These are phyloP conservation scores for Buddleja alternifolia DNA, from an alignment of 257 asterid species.

Conservation along the genomic window DNA sequence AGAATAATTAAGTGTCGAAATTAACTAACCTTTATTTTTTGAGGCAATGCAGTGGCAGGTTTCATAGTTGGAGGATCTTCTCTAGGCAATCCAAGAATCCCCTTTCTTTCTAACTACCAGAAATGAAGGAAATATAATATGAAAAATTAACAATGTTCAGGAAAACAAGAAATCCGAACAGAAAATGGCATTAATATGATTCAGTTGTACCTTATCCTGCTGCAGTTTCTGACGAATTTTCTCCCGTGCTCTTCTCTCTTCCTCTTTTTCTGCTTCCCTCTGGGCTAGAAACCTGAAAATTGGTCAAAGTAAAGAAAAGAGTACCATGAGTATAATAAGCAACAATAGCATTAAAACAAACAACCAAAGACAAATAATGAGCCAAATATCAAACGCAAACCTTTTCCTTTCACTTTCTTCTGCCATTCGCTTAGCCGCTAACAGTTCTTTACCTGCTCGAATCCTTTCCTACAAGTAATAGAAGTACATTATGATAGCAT, in stretches of 20 bases:
- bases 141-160: constrained; percentile 4
- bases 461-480: constrained; percentile 59
- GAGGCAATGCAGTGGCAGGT: constrained; percentile 28
- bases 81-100: constrained; percentile 38
- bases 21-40: constrained; percentile 38
- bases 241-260: constrained; percentile 66
- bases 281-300: constrained; percentile 50
- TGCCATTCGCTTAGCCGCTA: constrained; percentile 49
- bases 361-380: not conserved
- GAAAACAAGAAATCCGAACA: constrained; percentile 1
- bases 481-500: not conserved
- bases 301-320: constrained; percentile 19
- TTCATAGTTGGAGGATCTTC: constrained; percentile 35
- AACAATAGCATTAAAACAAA: constrained; percentile 9
- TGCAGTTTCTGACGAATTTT: constrained; percentile 64
- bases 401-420: constrained; percentile 72
- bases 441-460: constrained; percentile 52
- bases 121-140: constrained; percentile 8
- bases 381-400: constrained; percentile 35
- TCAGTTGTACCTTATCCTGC: constrained; percentile 69
- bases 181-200: not conserved
- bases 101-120: constrained; percentile 58
- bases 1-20: constrained; percentile 12
- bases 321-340: constrained; percentile 4
- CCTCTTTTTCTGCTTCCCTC: constrained; percentile 61